These are phyloP conservation scores for Rhizopus stolonifer DNA, from an alignment of 371 early-diverging fungal species.

Conservation along the genomic window DNA sequence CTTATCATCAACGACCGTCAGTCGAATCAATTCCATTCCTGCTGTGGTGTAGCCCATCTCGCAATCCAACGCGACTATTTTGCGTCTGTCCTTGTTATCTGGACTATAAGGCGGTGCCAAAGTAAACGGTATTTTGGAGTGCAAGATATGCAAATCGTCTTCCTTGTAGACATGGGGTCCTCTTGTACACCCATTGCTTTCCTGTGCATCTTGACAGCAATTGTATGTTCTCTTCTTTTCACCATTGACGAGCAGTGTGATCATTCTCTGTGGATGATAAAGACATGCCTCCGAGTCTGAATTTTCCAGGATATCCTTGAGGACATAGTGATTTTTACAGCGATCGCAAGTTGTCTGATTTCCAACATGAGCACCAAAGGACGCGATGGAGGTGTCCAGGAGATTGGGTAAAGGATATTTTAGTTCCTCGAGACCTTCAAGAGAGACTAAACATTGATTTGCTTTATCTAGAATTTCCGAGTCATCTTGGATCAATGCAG, in stretches of 20 bases:
- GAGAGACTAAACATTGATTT: conserved; percentile 22
- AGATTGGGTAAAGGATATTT: conserved; percentile 42
- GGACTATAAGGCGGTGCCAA: conserved; percentile 22
- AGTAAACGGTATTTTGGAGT: conserved; percentile 47
- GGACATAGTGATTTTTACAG: conserved; percentile 44
- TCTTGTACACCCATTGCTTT: conserved; percentile 46
- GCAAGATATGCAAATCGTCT: conserved; percentile 23
- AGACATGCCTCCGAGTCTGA: conserved; percentile 37
- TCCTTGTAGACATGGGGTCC: conserved; percentile 58
- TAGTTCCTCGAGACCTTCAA: conserved; percentile 21
- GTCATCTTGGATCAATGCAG: neutral
- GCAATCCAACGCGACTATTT: conserved; percentile 47
- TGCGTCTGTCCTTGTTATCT: conserved; percentile 3
- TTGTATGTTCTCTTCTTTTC: conserved; percentile 41
- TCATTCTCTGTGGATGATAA: conserved; percentile 41
- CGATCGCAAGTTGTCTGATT: conserved; percentile 42
- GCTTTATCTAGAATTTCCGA: conserved; percentile 10
- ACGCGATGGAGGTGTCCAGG: conserved; percentile 2
- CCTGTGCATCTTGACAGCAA: conserved; percentile 48
- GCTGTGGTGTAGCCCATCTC: conserved; percentile 55
- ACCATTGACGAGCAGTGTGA: conserved; percentile 34
- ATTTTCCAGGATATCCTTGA: conserved; percentile 34
- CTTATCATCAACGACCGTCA: conserved; percentile 51
- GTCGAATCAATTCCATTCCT: conserved; percentile 59
- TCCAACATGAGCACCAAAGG: conserved; percentile 12